Percentiles rank a stretch among this genome's conserved stretches.
phyloP scores from a whole-genome alignment of 192 early-diverging fungal genomes.

The Rhizophagus prolifer region DNA sequence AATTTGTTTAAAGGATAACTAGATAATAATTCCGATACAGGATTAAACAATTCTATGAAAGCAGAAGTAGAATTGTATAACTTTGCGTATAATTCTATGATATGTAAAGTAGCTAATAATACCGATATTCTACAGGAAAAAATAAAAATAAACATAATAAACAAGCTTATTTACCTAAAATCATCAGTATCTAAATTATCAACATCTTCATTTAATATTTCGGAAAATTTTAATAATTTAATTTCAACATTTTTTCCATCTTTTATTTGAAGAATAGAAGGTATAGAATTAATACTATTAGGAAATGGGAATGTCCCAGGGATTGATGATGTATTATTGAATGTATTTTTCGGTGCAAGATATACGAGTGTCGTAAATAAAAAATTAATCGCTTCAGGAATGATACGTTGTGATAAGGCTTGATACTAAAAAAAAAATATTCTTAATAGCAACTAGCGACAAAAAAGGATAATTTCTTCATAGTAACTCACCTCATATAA shows the following conservation, averaged over 20 bases:
- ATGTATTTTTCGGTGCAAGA: slow-evolving; percentile 45
- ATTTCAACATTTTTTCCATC: slow-evolving; percentile 27
- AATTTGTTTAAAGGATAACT: slow-evolving; percentile 31
- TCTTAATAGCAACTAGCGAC: neutral
- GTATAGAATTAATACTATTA: slow-evolving; percentile 22
- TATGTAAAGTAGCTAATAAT: slow-evolving; percentile 39
- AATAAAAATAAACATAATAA: neutral
- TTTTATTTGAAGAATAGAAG: slow-evolving; percentile 37
- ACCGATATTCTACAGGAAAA: slow-evolving; percentile 36
- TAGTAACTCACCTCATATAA: slow-evolving; percentile 60
- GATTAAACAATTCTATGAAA: slow-evolving; percentile 57
- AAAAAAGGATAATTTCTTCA: neutral
- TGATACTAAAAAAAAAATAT: slow-evolving; percentile 50
- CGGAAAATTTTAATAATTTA: slow-evolving; percentile 35
- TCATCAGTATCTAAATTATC: slow-evolving; percentile 5
- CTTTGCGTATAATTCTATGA: slow-evolving; percentile 48
- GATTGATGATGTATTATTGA: slow-evolving; percentile 26
- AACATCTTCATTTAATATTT: slow-evolving; percentile 23
- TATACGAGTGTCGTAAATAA: slow-evolving; percentile 43
- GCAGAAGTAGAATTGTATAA: slow-evolving; percentile 63
- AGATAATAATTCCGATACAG: slow-evolving; percentile 17
- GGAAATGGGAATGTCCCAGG: slow-evolving; percentile 50
- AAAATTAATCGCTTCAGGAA: slow-evolving; percentile 76
- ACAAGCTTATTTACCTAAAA: neutral
- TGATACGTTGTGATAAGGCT: slow-evolving; percentile 66